Conservation (phyloP, 73 alveolate genomes). For the Symbiodinium pilosum region DNA sequence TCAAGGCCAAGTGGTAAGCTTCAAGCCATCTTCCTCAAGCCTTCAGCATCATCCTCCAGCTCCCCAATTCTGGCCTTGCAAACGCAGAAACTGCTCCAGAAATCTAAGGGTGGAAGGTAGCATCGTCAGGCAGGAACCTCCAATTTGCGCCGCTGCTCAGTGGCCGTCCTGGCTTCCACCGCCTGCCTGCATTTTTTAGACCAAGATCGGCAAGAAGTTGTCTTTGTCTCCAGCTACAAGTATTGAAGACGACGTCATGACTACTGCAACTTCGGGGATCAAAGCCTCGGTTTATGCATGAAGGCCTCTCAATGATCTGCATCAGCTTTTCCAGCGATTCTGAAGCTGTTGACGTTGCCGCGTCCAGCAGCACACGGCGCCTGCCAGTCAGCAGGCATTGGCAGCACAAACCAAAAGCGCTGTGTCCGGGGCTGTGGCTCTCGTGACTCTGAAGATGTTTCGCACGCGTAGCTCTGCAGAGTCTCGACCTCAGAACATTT, state of each 20-base stretch:
- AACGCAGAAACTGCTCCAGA: no score
- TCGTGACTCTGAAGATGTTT: conserved; percentile 62
- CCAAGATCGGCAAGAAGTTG: not conserved
- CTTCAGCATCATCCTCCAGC: conserved; percentile 51
- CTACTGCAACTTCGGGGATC: not conserved
- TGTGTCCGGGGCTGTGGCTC: not conserved
- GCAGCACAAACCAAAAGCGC: not conserved
- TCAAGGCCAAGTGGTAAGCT: not conserved
- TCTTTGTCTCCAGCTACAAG: not conserved
- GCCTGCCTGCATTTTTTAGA: conserved; percentile 37
- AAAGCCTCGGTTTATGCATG: no score
- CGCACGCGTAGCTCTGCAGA: conserved; percentile 38
- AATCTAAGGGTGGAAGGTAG: not conserved
- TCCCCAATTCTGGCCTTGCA: conserved; percentile 1
- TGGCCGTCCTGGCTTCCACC: conserved; percentile 18
- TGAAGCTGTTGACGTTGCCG: conserved; percentile 11
- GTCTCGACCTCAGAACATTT: conserved; percentile 14
- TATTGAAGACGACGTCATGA: not conserved
- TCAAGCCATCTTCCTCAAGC: conserved; percentile 30
- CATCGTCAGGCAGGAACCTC: not conserved
- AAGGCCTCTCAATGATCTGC: conserved; percentile 36
- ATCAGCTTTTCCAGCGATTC: conserved; percentile 29
- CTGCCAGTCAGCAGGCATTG: no score
- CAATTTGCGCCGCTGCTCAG: not conserved
- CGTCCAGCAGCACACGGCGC: conserved; percentile 31